A percentile compares a stretch with the other conserved stretches of the same genome.
These are phyloP conservation scores for Orbilia brochopaga DNA, from an alignment of 2,329 filamentous ascomycete species.

Conservation along the genomic window DNA sequence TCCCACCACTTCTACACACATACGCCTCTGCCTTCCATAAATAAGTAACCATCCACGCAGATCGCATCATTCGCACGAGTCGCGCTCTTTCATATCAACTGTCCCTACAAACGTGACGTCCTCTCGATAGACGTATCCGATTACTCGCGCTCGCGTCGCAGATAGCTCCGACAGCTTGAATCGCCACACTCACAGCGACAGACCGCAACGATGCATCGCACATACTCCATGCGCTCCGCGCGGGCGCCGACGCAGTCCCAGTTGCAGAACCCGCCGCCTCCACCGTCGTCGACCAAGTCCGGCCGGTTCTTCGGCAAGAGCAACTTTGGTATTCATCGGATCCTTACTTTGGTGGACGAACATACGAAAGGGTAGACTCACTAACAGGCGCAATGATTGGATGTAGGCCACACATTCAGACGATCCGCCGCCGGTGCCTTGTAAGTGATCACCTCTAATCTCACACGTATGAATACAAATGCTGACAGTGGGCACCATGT, in stretches of 20 bases:
- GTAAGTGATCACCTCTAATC: constrained; percentile 46
- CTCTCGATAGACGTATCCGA: too few relatives aligned
- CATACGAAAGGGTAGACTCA: constrained; percentile 1
- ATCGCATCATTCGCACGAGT: not conserved
- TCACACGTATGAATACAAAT: not conserved
- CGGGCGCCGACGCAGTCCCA: constrained; percentile 93
- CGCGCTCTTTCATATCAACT: too few relatives aligned
- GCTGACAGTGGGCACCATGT: constrained; percentile 51
- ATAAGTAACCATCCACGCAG: not conserved
- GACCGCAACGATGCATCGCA: constrained; percentile 79
- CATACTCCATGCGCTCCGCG: constrained; percentile 97
- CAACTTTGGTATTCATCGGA: constrained; percentile 72
- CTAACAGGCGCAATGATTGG: constrained; percentile 20
- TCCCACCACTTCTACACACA: not conserved
- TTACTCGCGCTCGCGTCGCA: not conserved
- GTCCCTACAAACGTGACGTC: too few relatives aligned
- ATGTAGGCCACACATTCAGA: constrained; percentile 70
- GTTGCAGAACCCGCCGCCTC: constrained; percentile 89
- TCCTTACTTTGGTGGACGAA: too few relatives aligned
- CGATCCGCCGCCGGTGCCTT: constrained; percentile 64
- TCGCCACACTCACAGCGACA: not conserved
- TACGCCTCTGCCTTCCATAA: too few relatives aligned
- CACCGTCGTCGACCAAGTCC: constrained; percentile 86
- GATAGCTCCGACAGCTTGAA: not conserved
- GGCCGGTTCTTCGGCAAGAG: constrained; percentile 85